Base-by-base conservation (phyloP, 2,329 filamentous ascomycete genomes). In the Gnomoniopsis sp. region DNA sequence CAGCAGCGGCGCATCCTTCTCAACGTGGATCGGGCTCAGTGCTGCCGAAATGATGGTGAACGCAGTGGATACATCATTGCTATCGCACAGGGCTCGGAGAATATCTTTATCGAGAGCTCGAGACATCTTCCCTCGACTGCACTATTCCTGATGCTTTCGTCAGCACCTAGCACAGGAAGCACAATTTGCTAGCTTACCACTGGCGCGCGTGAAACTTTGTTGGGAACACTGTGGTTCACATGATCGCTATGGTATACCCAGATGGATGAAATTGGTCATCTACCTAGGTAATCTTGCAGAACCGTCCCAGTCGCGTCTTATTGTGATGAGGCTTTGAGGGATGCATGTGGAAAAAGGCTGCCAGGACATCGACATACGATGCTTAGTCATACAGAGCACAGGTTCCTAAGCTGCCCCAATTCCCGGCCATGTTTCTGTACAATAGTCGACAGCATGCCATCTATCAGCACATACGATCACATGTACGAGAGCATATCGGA, bases 51-150 rank as follows among this genome's bases (percentile, higher is more conserved):
- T 78, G 6, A 75, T 72, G 1, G 71, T 55, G 62, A 79, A 86
- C 1, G 77, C 73, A 3, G 68, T 65, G 17, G 66, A 57, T 26
- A 78, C 74, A 58, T 83, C 72, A n/a, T n/a, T n/a, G 41, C 77
- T 77, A 36, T 70, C 57, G 48, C 72, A 70, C 2, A 86, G 67
- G n/a, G 74, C 70, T 17, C 73, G 72, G 38, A 76, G 69, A 30
- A 79, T 70, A 43, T 73, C 70, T 50, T 71, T 70, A 59, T 83
- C 80, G 26, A 86, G 67, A n/a, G 81, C 78, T 65, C 82, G 77
- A 21, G 83, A 85, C 83, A 86, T 86, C 1, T n/a, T 53, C 23
- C 17, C 19, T 10, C n/a, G 23, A 21, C 26, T 53, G 26, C 53
- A 3, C 11, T 19, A 15, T 15, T n/a, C 17, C 41, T 53, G 6